Conservation (phyloP, 305 asterid species). For the Ruellia speciosa region DNA sequence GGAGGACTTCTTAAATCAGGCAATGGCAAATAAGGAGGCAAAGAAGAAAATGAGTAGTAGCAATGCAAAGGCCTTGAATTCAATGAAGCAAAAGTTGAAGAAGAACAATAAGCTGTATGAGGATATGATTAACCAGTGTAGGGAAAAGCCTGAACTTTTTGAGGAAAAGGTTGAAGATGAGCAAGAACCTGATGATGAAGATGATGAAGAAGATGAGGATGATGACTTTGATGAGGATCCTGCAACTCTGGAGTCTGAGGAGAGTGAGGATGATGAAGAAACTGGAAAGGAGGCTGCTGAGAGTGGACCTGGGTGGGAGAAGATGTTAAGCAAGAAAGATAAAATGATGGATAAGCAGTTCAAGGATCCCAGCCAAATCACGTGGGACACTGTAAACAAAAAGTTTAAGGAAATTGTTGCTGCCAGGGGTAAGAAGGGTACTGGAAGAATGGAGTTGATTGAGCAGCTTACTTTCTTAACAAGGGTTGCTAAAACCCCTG, state of each 20-base stretch:
- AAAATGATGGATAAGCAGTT: constrained; percentile 89
- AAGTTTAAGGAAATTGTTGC: constrained; percentile 85
- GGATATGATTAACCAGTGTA: constrained; percentile 61
- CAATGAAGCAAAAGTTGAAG: constrained; percentile 91
- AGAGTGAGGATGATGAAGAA: constrained; percentile 42
- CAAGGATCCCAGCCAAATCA: constrained; percentile 79
- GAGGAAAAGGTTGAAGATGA: constrained; percentile 58
- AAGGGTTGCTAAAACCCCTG: constrained; percentile 85
- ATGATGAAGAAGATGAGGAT: constrained; percentile 40
- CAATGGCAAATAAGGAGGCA: constrained; percentile 80
- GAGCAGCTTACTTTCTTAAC: constrained; percentile 90
- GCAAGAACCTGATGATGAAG: constrained; percentile 49
- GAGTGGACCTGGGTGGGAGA: constrained; percentile 62
- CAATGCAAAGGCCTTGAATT: constrained; percentile 87
- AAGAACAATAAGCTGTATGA: constrained; percentile 83
- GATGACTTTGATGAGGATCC: constrained; percentile 43
- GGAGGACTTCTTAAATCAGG: constrained; percentile 76
- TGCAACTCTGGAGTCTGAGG: constrained; percentile 32
- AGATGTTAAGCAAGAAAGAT: constrained; percentile 77
- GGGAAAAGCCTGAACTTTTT: constrained; percentile 70
- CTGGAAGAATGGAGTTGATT: constrained; percentile 77
- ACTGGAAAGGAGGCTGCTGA: constrained; percentile 28
- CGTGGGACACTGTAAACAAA: constrained; percentile 90
- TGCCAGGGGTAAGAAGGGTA: constrained; percentile 88
- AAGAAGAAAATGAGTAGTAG: constrained; percentile 96